Conservation (phyloP, 441 rosid species). For the Adansonia madagascariensis region DNA sequence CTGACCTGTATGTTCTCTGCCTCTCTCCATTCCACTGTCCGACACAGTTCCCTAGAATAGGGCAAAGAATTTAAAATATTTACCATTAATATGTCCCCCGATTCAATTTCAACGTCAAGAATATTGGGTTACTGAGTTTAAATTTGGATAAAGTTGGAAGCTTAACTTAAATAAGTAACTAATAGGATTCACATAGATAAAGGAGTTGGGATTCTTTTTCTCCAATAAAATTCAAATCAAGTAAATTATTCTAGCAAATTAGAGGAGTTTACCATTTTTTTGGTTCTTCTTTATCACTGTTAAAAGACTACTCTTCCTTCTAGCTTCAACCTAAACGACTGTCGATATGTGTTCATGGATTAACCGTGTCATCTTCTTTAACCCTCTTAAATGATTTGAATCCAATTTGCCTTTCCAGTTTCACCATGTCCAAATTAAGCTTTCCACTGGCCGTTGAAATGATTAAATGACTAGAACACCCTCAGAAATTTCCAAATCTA, state of each 20-base stretch:
- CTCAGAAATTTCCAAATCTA: background rate
- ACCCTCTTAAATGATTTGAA: background rate
- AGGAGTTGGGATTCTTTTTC: background rate
- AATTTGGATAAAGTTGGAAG: too few species aligned
- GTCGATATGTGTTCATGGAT: background rate
- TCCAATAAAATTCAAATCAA: background rate
- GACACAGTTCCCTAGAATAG: slow-evolving; percentile 13
- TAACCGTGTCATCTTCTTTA: background rate
- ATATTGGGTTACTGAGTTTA: background rate
- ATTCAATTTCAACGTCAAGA: background rate
- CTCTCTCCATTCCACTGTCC: background rate
- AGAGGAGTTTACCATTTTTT: background rate
- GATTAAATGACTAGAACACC: slow-evolving; percentile 32
- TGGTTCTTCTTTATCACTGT: background rate
- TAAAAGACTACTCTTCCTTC: too few species aligned
- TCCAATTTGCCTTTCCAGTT: background rate
- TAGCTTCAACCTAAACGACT: too few species aligned
- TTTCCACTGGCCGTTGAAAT: slow-evolving; percentile 31
- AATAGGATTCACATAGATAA: background rate
- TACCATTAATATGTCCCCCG: background rate
- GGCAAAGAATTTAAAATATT: background rate
- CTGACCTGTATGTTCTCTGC: background rate
- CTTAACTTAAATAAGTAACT: too few species aligned
- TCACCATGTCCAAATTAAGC: background rate
- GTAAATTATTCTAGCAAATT: background rate